A percentile compares a stretch with the other conserved stretches of the same genome.
Evolutionary conservation across 139 green algal genomes (phyloP).

Genomic region (Chlamydomonas applanata): DNA sequence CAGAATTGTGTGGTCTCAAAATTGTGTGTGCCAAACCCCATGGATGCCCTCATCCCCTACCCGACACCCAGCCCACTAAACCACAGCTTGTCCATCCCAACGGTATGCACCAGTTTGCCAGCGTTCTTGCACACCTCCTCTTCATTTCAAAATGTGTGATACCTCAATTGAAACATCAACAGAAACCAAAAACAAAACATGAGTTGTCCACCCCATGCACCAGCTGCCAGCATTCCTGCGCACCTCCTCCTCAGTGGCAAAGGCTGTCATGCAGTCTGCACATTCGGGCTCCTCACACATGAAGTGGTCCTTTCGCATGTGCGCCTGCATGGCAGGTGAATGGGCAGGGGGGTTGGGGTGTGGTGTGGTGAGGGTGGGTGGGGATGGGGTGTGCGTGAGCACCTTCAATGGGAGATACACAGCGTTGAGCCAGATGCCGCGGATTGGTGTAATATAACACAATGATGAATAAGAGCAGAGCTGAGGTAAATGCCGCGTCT

Average conservation of each 20-base stretch:
- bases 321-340: slow-evolving; percentile 29
- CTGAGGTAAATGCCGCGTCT: neutral
- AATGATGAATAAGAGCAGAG: neutral
- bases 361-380: neutral
- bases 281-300: slow-evolving; percentile 66
- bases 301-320: slow-evolving; percentile 43
- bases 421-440: neutral
- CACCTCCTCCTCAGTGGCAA: slow-evolving; percentile 65
- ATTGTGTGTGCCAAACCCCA: too few species aligned
- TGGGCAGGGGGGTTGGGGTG: neutral
- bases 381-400: neutral
- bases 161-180: too few species aligned
- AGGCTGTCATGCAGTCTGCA: slow-evolving; percentile 60
- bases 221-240: too few species aligned
- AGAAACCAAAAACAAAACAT: too few species aligned
- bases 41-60: too few species aligned
- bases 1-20: too few species aligned
- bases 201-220: too few species aligned
- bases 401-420: neutral
- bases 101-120: too few species aligned
- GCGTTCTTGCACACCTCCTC: slow-evolving; percentile 64
- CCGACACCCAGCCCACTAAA: too few species aligned
- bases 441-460: too few species aligned
- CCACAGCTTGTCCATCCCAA: too few species aligned
- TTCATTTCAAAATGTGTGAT: too few species aligned